These are phyloP conservation scores for Globisporangium camurandrum DNA, from an alignment of 352 stramenopile species.

Conservation along the genomic window DNA sequence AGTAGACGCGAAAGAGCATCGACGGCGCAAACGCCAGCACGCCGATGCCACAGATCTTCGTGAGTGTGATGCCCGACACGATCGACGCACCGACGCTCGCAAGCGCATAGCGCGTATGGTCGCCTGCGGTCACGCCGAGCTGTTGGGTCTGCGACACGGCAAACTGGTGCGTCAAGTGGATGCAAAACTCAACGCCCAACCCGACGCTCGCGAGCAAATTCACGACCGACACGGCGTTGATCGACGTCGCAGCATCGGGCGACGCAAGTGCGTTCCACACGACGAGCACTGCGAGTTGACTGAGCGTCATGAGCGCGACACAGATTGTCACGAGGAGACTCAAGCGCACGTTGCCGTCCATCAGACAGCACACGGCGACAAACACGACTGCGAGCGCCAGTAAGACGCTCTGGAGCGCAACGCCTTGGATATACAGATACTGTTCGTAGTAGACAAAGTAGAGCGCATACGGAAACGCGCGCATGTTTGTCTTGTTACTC, in stretches of 20 bases:
- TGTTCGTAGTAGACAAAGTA: slow-evolving; percentile 92
- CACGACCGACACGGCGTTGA: slow-evolving; percentile 88
- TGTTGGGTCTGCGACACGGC: slow-evolving; percentile 40
- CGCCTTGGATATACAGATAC: slow-evolving; percentile 88
- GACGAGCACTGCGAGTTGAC: slow-evolving; percentile 74
- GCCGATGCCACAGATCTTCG: slow-evolving; percentile 87
- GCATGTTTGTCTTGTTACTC: slow-evolving; percentile 13
- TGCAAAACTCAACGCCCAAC: slow-evolving; percentile 85
- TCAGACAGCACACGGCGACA: slow-evolving; percentile 66
- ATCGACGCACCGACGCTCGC: slow-evolving; percentile 71
- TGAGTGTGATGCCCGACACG: slow-evolving; percentile 89
- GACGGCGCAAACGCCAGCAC: slow-evolving; percentile 87
- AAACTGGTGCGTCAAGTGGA: slow-evolving; percentile 86
- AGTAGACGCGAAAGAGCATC: slow-evolving; percentile 89
- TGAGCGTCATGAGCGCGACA: slow-evolving; percentile 74
- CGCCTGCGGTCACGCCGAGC: slow-evolving; percentile 35
- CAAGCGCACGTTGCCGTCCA: slow-evolving; percentile 56
- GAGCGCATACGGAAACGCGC: slow-evolving; percentile 84
- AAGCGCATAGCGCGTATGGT: slow-evolving; percentile 72
- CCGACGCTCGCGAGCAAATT: slow-evolving; percentile 86
- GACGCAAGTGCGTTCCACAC: slow-evolving; percentile 59
- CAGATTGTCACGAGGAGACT: slow-evolving; percentile 65
- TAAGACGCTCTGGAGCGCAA: slow-evolving; percentile 80
- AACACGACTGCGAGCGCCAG: slow-evolving; percentile 80
- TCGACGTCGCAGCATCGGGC: slow-evolving; percentile 58